These are phyloP conservation scores for Taphrina sp. DNA, from an alignment of 1,139 yeast genomes.

Conservation along the genomic window DNA sequence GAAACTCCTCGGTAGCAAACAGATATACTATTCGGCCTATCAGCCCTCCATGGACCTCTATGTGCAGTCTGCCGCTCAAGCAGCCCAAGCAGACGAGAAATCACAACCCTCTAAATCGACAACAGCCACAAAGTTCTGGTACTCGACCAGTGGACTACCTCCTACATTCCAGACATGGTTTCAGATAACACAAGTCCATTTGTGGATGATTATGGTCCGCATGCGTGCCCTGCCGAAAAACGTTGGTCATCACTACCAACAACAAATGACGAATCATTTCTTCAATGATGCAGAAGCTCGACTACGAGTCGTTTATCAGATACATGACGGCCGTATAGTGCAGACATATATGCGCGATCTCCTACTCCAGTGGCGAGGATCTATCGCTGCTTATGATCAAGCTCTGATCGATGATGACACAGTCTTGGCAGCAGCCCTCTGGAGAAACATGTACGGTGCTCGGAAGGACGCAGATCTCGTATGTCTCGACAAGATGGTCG, in stretches of 20 bases:
- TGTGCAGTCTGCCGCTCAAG: slow-evolving; percentile 30
- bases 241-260: slow-evolving; percentile 86
- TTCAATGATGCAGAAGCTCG: slow-evolving; percentile 87
- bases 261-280: slow-evolving; percentile 81
- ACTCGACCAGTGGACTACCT: slow-evolving; percentile 55
- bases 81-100: slow-evolving; percentile 25
- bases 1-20: slow-evolving; percentile 16
- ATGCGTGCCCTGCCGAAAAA: slow-evolving; percentile 95
- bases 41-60: slow-evolving; percentile 31
- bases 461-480: slow-evolving; percentile 76
- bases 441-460: slow-evolving; percentile 83
- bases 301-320: slow-evolving; percentile 76
- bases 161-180: slow-evolving; percentile 91
- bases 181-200: slow-evolving; percentile 83
- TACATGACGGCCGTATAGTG: slow-evolving; percentile 76
- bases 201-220: slow-evolving; percentile 89
- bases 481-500: slow-evolving; percentile 81
- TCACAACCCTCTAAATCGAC: not conserved
- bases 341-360: slow-evolving; percentile 86
- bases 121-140: slow-evolving; percentile 31
- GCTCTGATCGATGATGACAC: slow-evolving; percentile 77
- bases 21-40: slow-evolving; percentile 24
- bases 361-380: slow-evolving; percentile 85
- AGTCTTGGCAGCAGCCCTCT: slow-evolving; percentile 76
- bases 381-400: slow-evolving; percentile 88